Evolutionary conservation across 2,329 filamentous ascomycete species (phyloP), one percentile per base, ranked within the genome.

Genomic region (Colletotrichum plurivorum): DNA sequence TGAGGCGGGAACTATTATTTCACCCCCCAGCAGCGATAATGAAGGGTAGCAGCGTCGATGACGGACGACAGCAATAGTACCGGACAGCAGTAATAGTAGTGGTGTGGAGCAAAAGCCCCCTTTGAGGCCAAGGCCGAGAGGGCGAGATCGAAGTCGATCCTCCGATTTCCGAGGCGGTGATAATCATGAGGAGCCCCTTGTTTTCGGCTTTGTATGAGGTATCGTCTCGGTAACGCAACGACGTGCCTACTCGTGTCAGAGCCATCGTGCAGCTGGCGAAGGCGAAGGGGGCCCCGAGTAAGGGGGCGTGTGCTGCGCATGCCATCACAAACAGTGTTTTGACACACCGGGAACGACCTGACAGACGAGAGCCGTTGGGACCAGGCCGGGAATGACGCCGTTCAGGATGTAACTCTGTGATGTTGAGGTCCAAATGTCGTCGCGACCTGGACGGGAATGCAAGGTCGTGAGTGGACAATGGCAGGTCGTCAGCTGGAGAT

Each of bases 231-330:
- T 36, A 36, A 36, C 31, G 31, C 45, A 43, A 58, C 41, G 56
- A 60, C 20, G 49, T 66, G 55, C 18, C 55, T 66, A 18, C 52
- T 57, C 55, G 54, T 66, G 66, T 69, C 55, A 59, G 54, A 65
- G 54, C 13, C 31, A 41, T 60, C 31, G 27, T 54, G 54, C 46
- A 59, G 54, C 55, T 54, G 66, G 20, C 22, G 15, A 46, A 56
- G 66, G 20, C 22, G 15, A 46, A 56, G n/a, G 46, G 45, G 41
- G 27, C 13, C 61, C 54, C 31, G 31, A 36, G 31, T 39, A 54
- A 54, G 48, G 63, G 27, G 61, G 43, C 16, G 48, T 54, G 53
- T 45, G 65, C 53, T 18, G 53, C 22, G 41, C 45, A 59, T 52
- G 31, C 22, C 46, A 57, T 48, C 39, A 46, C 51, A n/a, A 51